Evolutionary conservation across 2,329 filamentous ascomycete species (phyloP).

Genomic region (Trichophyton rubrum): DNA sequence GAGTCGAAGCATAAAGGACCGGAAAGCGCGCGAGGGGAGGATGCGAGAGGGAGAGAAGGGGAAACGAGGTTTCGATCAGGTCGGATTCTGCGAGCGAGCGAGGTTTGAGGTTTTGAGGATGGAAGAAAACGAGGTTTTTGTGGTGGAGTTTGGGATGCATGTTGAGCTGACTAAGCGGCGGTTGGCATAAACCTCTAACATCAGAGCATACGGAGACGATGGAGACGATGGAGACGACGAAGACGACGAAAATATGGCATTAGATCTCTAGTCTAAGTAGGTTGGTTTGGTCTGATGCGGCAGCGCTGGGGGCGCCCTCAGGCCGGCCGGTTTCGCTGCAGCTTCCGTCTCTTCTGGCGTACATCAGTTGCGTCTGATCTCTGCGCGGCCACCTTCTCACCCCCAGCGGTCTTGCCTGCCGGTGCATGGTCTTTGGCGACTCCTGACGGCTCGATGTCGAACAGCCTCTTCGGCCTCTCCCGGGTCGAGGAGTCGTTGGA

Average conservation of each 20-base stretch:
- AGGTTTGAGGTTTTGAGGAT: neutral
- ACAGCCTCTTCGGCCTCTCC: neutral
- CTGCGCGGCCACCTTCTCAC: neutral
- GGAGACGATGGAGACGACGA: too few relatives aligned
- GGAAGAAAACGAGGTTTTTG: constrained; percentile 1
- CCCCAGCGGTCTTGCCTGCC: neutral
- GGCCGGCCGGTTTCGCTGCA: neutral
- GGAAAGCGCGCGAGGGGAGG: constrained; percentile 1
- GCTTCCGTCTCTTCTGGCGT: neutral
- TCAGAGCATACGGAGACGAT: neutral
- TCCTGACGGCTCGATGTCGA: neutral
- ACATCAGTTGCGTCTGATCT: neutral
- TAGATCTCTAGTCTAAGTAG: neutral
- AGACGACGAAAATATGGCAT: neutral
- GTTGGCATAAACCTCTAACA: neutral
- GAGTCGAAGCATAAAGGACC: constrained; percentile 2
- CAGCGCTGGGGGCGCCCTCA: neutral
- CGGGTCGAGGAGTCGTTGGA: neutral
- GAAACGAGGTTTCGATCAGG: neutral
- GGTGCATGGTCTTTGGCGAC: neutral
- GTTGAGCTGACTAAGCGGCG: neutral
- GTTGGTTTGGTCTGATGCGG: neutral
- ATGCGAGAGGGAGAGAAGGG: neutral
- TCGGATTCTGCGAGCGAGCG: neutral
- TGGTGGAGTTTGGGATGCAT: neutral